Percentiles rank a stretch among this genome's conserved stretches.
Evolutionary conservation across 176 grass and related monocot species (phyloP).

Genomic region (Miscanthus lutarioriparius): DNA sequence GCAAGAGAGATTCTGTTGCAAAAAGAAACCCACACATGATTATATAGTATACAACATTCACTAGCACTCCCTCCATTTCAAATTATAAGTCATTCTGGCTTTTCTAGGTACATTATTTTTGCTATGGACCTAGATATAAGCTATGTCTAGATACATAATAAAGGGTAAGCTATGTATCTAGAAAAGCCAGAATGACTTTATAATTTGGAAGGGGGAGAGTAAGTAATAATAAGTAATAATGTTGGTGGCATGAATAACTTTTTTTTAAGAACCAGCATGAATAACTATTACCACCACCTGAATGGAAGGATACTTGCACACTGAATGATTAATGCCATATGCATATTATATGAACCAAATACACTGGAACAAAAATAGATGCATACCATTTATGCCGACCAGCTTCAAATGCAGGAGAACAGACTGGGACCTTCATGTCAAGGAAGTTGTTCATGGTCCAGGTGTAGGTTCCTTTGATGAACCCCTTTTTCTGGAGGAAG

Average conservation of each 20-base stretch:
- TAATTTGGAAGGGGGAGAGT: background rate
- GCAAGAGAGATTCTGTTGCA: background rate
- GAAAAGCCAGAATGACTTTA: no score
- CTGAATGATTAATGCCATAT: background rate
- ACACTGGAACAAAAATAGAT: no score
- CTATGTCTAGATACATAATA: no score
- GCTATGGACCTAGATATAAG: no score
- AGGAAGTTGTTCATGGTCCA: conserved; percentile 27
- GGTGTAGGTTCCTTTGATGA: conserved; percentile 34
- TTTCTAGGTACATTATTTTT: no score
- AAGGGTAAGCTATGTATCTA: no score
- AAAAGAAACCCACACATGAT: background rate
- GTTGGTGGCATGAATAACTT: background rate
- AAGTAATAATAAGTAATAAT: background rate
- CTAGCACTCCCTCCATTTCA: background rate
- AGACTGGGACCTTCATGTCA: background rate
- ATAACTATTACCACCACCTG: no score
- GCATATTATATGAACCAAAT: no score
- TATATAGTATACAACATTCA: background rate
- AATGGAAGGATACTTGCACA: background rate
- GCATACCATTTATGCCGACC: conserved; percentile 26
- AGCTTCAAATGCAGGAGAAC: conserved; percentile 34
- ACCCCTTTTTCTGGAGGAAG: conserved; percentile 37
- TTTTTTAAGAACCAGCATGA: no score
- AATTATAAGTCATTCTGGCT: no score